Conservation (phyloP, 73 alveolate species). For the Tetrahymena malaccensis region DNA sequence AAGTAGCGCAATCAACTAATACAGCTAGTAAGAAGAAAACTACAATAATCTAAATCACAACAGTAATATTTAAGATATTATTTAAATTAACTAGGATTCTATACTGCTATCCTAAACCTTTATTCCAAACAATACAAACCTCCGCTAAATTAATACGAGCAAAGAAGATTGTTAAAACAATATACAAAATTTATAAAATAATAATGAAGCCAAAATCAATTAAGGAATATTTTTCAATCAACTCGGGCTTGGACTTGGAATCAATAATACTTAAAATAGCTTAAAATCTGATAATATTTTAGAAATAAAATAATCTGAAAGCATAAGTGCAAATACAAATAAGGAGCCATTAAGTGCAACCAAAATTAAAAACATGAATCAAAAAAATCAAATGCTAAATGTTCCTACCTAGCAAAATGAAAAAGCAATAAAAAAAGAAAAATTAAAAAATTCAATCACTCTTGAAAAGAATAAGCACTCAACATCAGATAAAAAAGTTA, state of each 20-base stretch:
- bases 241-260: neutral
- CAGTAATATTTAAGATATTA: neutral
- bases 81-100: neutral
- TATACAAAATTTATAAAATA: too few species aligned
- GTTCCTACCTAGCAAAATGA: neutral
- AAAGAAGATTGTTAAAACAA: neutral
- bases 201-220: neutral
- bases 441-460: neutral
- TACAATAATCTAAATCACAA: neutral
- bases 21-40: neutral
- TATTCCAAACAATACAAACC: neutral
- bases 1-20: neutral
- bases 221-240: too few species aligned
- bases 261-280: neutral
- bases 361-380: too few species aligned
- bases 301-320: neutral
- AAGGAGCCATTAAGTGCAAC: neutral
- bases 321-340: neutral
- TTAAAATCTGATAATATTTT: neutral
- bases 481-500: neutral
- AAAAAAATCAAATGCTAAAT: neutral
- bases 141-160: neutral
- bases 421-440: too few species aligned
- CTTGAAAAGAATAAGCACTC: neutral
- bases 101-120: neutral